Conservation (phyloP, 179 eudicot genomes). For the Gypsophila paniculata region DNA sequence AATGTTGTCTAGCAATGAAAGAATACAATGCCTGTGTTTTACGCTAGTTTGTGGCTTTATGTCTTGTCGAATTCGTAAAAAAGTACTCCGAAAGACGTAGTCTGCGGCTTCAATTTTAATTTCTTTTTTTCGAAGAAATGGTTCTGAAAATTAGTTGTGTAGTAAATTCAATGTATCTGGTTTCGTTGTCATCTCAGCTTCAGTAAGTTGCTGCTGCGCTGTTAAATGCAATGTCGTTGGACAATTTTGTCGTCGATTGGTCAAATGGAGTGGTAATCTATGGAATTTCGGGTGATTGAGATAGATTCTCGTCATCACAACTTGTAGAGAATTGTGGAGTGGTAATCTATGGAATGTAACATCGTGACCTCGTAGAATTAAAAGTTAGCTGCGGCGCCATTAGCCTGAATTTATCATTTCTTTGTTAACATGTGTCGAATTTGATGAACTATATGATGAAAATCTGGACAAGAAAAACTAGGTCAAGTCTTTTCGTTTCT, state of each 20-base stretch:
- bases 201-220: conserved; percentile 1
- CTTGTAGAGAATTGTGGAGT: not conserved
- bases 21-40: not conserved
- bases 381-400: not conserved
- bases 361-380: not conserved
- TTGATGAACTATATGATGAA: not conserved
- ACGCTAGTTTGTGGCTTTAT: not conserved
- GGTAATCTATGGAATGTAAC: not conserved
- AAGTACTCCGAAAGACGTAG: not conserved
- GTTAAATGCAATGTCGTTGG: not conserved
- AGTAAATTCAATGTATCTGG: not conserved
- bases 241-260: not conserved
- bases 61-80: not conserved
- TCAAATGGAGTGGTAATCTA: not conserved
- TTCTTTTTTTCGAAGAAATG: no score
- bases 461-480: not conserved
- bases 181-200: conserved; percentile 6
- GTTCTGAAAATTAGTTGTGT: not conserved
- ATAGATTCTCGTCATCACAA: not conserved
- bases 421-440: not conserved
- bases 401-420: not conserved
- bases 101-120: no score
- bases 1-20: not conserved
- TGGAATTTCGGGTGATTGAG: not conserved
- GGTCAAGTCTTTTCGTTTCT: not conserved